Base-by-base conservation (phyloP, 2,329 filamentous ascomycete genomes). In the Remersonia thermophila region DNA sequence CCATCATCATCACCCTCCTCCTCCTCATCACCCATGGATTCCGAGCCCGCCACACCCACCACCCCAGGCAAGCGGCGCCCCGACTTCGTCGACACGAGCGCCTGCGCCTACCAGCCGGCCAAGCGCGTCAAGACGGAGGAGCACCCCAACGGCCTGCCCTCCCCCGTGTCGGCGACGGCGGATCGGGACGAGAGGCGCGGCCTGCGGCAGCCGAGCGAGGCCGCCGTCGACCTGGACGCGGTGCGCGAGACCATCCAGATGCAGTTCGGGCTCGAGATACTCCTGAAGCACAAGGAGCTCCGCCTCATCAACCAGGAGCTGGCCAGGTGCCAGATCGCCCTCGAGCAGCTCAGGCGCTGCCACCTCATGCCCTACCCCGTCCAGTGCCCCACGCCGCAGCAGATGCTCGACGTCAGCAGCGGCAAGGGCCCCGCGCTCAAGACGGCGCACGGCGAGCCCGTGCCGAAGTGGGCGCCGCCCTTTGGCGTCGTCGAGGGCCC, bases 261-360 rank as follows among this genome's bases (percentile, higher is more conserved):
- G 43, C 83, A 95, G 59, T 80, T 96, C 57, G 83, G 86, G 52
- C 73, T 91, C 47, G 87, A 95, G 63, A 87, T 96, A 36, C 64
- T 96, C 45, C 65, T 93, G 55, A 96, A 95, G 67, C 91, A 98
- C 60, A 78, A 91, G 52, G 91, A 98, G 63, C 64, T 96, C 41
- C 83, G 87, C 39, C 69, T 94, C 48, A 94, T 96, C 57, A 85
- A 96, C 55, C 86, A 94, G 60, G 91, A 96, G 62, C 71, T 96
- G 46, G 89, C 85, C 46, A 96, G 95, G 64, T 95, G 87, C 54
- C 87, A 96, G 63, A 67, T 87, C 45, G 85, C 87, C 9, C 69
- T 96, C 48, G 91, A 98, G 61, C 91, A 96, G 62, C 67, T 98
- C 44, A 82, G 91, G 49, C 79, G 91, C 42, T 95, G 87, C 61